These are phyloP conservation scores for Gomphus bonarii DNA, from an alignment of 1,284 basidiomycete species.

Conservation along the genomic window DNA sequence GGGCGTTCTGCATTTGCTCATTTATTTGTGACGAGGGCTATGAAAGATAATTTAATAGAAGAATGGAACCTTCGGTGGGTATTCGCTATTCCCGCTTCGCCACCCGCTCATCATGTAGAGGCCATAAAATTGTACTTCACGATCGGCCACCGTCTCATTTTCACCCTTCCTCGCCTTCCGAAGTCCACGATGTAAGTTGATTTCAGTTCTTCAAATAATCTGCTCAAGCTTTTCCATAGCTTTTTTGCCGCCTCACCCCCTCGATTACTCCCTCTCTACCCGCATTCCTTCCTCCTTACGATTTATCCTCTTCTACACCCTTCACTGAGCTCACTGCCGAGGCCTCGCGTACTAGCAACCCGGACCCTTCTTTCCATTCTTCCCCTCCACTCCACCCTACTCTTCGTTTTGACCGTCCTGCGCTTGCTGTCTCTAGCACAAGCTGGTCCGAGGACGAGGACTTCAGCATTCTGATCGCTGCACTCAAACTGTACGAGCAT, in stretches of 20 bases:
- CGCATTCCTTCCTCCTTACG: not conserved
- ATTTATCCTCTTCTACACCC: constrained; percentile 2
- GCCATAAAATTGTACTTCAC: constrained; percentile 68
- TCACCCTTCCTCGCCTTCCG: constrained; percentile 53
- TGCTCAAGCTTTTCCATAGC: not conserved
- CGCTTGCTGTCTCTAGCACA: constrained; percentile 85
- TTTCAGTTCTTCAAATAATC: not conserved
- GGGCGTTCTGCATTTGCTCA: constrained; percentile 80
- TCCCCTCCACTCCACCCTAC: constrained; percentile 48
- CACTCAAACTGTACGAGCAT: constrained; percentile 60
- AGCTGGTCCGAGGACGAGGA: constrained; percentile 99
- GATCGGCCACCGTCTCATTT: constrained; percentile 84
- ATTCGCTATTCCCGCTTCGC: not conserved
- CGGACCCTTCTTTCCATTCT: constrained; percentile 24
- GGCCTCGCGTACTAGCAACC: not conserved
- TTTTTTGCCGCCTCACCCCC: not conserved
- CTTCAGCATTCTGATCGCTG: constrained; percentile 74
- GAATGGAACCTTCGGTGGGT: constrained; percentile 75
- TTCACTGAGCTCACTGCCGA: constrained; percentile 3
- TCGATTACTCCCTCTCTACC: not conserved
- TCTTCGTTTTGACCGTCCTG: constrained; percentile 67
- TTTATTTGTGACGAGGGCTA: constrained; percentile 88
- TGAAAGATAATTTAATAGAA: constrained; percentile 60
- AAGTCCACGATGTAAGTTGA: constrained; percentile 59
- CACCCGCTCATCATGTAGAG: constrained; percentile 35